Base-by-base conservation (phyloP, 2,329 filamentous ascomycete genomes). In the Nigrograna mackinnonii region DNA sequence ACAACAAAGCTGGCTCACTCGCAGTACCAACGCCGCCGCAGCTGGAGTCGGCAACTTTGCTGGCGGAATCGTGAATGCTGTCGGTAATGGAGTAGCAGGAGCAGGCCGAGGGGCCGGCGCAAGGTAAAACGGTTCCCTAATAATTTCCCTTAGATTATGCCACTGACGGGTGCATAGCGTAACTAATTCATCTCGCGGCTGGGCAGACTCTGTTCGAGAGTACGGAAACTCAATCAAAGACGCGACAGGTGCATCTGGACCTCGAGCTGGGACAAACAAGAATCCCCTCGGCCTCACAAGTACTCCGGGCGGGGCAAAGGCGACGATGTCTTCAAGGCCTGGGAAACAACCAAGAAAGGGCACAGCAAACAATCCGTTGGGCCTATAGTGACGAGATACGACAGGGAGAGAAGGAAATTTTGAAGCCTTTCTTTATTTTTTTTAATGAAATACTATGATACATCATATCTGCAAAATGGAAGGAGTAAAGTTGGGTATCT, bases 181-280 rank as follows among this genome's bases (percentile, higher is more conserved):
- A 32, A 57, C 74, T 35, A 68, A 71, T 43, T 68, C 71, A 3
- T 70, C 73, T 3, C 67, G 72, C 31, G 57, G 58, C 35, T 77
- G 73, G 74, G 74, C 72, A 40, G 72, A 77, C 53, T 64, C 69
- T 34, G 70, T 77, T 3, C 69, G 74, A 31, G 72, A 71, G 30
- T 77, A 77, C 44, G 75, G 75, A 19, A 77, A 78, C 55, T 67
- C 67, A 22, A 70, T 78, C 57, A 78, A 78, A 49, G 74, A 77
- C 50, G 56, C 63, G 4, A 70, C 74, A 1, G 71, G 69, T 24
- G 73, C 75, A 1, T 59, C 62, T 3, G 75, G 75, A 4, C 55
- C 65, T 22, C 63, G 75, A 4, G 68, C 73, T 14, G 56, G 67
- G 4, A 77, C 74, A 2, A 69, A 68, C 19, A 65, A 63, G 17